Conservation (phyloP, 2,329 filamentous ascomycete genomes). For the Hortaea sp. region DNA sequence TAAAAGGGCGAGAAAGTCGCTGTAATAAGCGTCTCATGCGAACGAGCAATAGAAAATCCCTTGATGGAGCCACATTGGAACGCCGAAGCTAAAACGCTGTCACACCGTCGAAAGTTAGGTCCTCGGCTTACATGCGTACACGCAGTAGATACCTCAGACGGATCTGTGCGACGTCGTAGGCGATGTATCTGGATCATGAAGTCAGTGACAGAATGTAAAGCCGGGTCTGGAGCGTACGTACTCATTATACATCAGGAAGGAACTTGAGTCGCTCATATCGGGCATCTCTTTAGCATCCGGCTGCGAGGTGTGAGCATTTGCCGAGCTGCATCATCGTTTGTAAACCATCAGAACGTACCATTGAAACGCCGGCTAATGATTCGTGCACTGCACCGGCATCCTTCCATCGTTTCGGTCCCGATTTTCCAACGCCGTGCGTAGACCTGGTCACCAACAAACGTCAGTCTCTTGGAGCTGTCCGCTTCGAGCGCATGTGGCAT, state of each 20-base stretch:
- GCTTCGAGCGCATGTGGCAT: too few species aligned
- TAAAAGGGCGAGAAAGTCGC: too few species aligned
- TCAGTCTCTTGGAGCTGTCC: too few species aligned
- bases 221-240: neutral
- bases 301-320: conserved; percentile 1
- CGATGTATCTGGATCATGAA: conserved; percentile 12
- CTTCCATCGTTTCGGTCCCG: conserved; percentile 62
- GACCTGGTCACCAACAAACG: conserved; percentile 17
- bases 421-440: conserved; percentile 60
- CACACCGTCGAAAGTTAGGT: too few species aligned
- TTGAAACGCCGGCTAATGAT: conserved; percentile 56
- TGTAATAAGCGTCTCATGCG: too few species aligned
- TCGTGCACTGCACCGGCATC: conserved; percentile 59
- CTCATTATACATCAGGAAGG: conserved; percentile 58
- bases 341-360: conserved; percentile 37
- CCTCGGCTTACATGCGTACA: conserved; percentile 36
- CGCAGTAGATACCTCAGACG: conserved; percentile 60
- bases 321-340: conserved; percentile 19
- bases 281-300: neutral
- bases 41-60: too few species aligned
- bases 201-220: neutral
- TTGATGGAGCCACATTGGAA: too few species aligned
- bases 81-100: too few species aligned
- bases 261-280: conserved; percentile 16
- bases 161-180: conserved; percentile 60